Evolutionary conservation across 495 filamentous ascomycete genomes (phyloP).

Genomic region (Achaetomiella virescens): DNA sequence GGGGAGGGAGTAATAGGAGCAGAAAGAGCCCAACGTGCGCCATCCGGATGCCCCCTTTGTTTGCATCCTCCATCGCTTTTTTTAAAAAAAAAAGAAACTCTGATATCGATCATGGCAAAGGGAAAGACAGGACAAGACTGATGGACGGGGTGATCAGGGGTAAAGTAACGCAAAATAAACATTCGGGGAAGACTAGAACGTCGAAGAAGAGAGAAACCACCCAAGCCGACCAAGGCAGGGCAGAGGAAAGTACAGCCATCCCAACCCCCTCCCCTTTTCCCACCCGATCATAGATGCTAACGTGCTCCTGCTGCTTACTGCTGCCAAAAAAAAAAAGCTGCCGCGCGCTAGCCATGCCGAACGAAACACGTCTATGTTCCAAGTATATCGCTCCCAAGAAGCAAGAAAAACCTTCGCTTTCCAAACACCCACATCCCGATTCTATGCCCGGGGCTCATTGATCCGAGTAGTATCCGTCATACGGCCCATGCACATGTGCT

Average conservation of each 20-base stretch:
- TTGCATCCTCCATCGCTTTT: not conserved
- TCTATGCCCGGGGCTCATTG: conserved; percentile 23
- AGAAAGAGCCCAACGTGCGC: conserved; percentile 13
- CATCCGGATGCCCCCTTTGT: conserved; percentile 9
- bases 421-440: not conserved
- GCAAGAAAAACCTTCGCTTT: not conserved
- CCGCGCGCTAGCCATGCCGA: not conserved
- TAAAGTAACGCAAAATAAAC: too few relatives aligned
- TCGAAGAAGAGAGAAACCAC: too few relatives aligned
- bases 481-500: conserved; percentile 35
- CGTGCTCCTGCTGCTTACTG: not conserved
- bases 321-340: not conserved
- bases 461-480: conserved; percentile 48
- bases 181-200: too few relatives aligned
- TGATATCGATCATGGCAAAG: not conserved
- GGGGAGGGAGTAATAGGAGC: too few relatives aligned
- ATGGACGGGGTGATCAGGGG: too few relatives aligned
- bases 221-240: too few relatives aligned
- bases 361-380: not conserved
- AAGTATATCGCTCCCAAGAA: not conserved
- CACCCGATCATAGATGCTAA: too few relatives aligned
- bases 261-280: too few relatives aligned
- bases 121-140: too few relatives aligned
- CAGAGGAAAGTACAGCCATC: too few relatives aligned
- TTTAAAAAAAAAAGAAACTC: not conserved